Conservation (phyloP, 257 asterid genomes). For the Salvia miltiorrhiza region DNA sequence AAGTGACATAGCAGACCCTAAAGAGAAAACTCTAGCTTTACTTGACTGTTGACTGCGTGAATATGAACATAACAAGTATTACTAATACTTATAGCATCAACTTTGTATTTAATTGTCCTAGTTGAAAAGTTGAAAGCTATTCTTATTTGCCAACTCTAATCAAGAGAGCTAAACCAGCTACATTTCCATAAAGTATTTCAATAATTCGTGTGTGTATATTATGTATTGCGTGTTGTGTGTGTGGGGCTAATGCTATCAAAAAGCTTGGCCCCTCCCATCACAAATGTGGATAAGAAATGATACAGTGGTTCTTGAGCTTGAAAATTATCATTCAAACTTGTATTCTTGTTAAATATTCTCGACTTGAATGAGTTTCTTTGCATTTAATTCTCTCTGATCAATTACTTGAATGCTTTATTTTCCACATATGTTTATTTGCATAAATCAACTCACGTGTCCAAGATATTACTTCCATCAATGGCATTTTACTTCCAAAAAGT, state of each 20-base stretch:
- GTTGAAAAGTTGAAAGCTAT: slow-evolving; percentile 11
- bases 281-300: slow-evolving; percentile 12
- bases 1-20: too few relatives aligned
- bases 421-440: not conserved
- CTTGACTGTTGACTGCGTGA: too few relatives aligned
- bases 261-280: too few relatives aligned
- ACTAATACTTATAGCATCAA: not conserved
- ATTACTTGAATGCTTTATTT: slow-evolving; percentile 19
- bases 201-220: not conserved
- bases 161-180: too few relatives aligned
- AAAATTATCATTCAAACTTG: slow-evolving; percentile 18
- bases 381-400: slow-evolving; percentile 23
- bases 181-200: too few relatives aligned
- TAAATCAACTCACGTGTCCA: too few relatives aligned
- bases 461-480: too few relatives aligned
- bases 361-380: slow-evolving; percentile 14
- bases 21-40: slow-evolving; percentile 31
- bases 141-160: too few relatives aligned
- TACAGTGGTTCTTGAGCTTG: slow-evolving; percentile 4
- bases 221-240: not conserved
- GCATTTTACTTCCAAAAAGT: too few relatives aligned
- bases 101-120: not conserved
- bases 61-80: not conserved
- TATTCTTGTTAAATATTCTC: slow-evolving; percentile 24
- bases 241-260: not conserved